phyloP scores from a whole-genome alignment of 164 flowering plant species.

The Vitis labrusca region DNA sequence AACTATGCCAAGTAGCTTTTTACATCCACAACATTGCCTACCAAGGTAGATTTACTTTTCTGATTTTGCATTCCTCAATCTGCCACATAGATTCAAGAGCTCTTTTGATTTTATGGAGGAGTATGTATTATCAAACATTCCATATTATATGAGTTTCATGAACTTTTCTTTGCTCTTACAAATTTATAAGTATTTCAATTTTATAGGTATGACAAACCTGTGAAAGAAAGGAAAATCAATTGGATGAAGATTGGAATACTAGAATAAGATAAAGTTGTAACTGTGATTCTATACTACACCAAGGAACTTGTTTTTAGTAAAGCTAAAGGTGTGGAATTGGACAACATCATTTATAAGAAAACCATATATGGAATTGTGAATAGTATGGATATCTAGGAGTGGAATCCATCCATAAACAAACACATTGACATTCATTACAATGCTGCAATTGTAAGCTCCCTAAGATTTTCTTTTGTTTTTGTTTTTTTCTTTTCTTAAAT shows the following conservation, averaged over 20 bases:
- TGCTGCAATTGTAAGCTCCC: slow-evolving; percentile 67
- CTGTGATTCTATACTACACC: slow-evolving; percentile 93
- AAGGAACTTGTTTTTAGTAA: slow-evolving; percentile 64
- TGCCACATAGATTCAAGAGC: slow-evolving; percentile 62
- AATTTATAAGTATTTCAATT: too few relatives aligned
- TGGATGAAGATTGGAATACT: slow-evolving; percentile 96
- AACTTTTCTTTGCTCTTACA: not conserved
- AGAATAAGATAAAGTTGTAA: slow-evolving; percentile 62
- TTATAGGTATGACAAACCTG: slow-evolving; percentile 72
- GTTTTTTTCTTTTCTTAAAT: too few relatives aligned
- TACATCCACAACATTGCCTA: slow-evolving; percentile 95
- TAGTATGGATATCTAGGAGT: slow-evolving; percentile 95
- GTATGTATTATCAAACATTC: slow-evolving; percentile 31
- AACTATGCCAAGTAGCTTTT: slow-evolving; percentile 65
- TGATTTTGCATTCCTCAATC: slow-evolving; percentile 74
- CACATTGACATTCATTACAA: slow-evolving; percentile 57
- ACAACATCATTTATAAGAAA: slow-evolving; percentile 42
- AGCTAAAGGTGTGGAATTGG: slow-evolving; percentile 80
- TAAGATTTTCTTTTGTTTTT: not conserved
- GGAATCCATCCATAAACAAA: slow-evolving; percentile 82
- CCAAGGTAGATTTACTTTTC: slow-evolving; percentile 88
- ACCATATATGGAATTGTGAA: slow-evolving; percentile 68
- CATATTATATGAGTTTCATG: not conserved
- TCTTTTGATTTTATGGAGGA: slow-evolving; percentile 93
- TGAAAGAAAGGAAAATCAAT: slow-evolving; percentile 89